Conservation (phyloP, 2,329 filamentous ascomycete species). For the Fusarium pseudograminearum region DNA sequence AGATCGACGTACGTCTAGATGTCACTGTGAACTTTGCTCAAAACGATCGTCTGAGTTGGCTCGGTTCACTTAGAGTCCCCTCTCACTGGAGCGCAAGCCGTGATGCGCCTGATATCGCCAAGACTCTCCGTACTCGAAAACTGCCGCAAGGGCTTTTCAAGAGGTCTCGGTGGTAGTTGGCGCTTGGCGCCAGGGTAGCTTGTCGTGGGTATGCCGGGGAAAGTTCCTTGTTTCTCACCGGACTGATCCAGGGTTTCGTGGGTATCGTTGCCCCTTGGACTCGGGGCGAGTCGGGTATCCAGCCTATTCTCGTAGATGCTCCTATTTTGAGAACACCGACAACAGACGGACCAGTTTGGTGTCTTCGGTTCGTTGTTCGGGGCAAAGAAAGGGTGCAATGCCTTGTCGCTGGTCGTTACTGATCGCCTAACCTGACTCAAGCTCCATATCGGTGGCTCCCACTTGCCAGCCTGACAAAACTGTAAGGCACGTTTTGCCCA, state of each 20-base stretch:
- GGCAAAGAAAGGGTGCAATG: background rate
- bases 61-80: constrained; percentile 5
- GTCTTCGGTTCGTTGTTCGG: constrained; percentile 2
- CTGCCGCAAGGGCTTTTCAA: constrained; percentile 7
- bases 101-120: constrained; percentile 16
- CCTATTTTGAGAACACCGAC: constrained; percentile 28
- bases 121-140: constrained; percentile 11
- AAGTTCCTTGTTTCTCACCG: constrained; percentile 24
- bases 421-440: constrained; percentile 45
- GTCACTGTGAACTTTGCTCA: constrained; percentile 3
- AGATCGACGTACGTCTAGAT: constrained; percentile 34
- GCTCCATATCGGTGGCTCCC: constrained; percentile 62
- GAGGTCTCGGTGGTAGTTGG: constrained; percentile 10
- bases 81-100: background rate
- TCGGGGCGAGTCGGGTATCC: constrained; percentile 23
- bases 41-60: constrained; percentile 3
- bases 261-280: constrained; percentile 28
- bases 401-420: background rate
- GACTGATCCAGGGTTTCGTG: constrained; percentile 18
- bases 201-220: constrained; percentile 30
- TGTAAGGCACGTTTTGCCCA: constrained; percentile 88
- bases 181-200: constrained; percentile 33
- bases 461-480: constrained; percentile 82
- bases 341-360: constrained; percentile 5
- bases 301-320: constrained; percentile 32